phyloP scores from a whole-genome alignment of 306 rosid genomes.

The Arachis hypogaea region DNA sequence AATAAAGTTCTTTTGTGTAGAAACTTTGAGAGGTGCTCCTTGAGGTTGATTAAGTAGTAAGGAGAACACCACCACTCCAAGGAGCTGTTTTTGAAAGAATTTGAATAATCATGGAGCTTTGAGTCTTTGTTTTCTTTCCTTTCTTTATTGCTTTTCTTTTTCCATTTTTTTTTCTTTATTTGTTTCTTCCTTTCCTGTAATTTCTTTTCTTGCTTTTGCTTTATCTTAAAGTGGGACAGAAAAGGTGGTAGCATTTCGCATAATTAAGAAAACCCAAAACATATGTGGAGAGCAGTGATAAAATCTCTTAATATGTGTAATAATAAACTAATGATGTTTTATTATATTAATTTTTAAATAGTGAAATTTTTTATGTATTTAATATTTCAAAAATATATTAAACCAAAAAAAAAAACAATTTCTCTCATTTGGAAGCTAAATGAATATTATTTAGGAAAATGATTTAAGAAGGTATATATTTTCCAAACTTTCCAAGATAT shows the following conservation, averaged over 20 bases:
- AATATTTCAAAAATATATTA: too few species aligned
- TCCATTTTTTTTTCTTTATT: conserved; percentile 44
- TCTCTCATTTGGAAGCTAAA: too few species aligned
- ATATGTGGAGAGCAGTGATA: too few species aligned
- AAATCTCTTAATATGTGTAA: too few species aligned
- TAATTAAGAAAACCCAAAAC: conserved; percentile 53
- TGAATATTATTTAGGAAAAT: too few species aligned
- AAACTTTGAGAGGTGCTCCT: conserved; percentile 63
- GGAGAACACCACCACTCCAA: conserved; percentile 36
- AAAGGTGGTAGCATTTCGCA: conserved; percentile 72
- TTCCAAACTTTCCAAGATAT: conserved; percentile 8
- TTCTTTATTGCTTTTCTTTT: conserved; percentile 51
- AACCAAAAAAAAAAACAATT: too few species aligned
- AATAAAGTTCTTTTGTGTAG: conserved; percentile 52
- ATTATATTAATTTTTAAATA: too few species aligned
- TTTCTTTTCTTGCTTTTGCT: conserved; percentile 67
- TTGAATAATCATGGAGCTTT: conserved; percentile 83
- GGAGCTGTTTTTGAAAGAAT: conserved; percentile 57
- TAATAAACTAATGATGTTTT: too few species aligned
- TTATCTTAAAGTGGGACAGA: conserved; percentile 89
- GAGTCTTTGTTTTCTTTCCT: conserved; percentile 46
- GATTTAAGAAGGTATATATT: too few species aligned
- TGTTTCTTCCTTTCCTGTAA: conserved; percentile 45
- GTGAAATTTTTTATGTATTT: too few species aligned
- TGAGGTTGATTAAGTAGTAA: conserved; percentile 60